Base-by-base conservation (phyloP, 305 asterid genomes). In the Ajuga reptans region DNA sequence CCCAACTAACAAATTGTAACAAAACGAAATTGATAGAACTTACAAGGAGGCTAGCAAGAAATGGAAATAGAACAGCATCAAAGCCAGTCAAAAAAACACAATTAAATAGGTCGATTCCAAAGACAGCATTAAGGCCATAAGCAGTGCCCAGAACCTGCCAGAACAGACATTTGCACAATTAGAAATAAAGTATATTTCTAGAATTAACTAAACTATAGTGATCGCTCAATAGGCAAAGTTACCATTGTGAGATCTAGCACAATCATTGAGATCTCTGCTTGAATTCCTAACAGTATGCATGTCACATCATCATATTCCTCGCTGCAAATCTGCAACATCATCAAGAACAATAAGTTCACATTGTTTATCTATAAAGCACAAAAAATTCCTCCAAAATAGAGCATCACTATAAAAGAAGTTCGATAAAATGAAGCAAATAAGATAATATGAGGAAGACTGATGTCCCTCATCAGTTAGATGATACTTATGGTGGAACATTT, bases 111-210 rank as follows among this genome's bases (percentile, higher is more conserved):
- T 86, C 94, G 29, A 91, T 79, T 77, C 97, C 99, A 74, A 86
- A 86, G 45, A 86, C 76, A 52, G 86, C 85, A 78, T 89, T 85
- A 63, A 93, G 95, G 72, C 99, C 99, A 72, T 83, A 92, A 56
- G 97, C 99, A 60, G 93, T 85, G 67, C 97, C 97, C 74, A 93
- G 80, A 78, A 93, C 92, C 99, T 93, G 79, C 68, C 68, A 85
- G 51, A 77, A 76, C 56, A 78, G 70, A 33, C 72, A 75, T 27
- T 57, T 59, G 16, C 18, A 18, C 45, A 34, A 57, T 77, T 46
- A 79, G 75, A 45, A 58, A 37, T 46, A 65, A 18, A 61, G 68
- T 11, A 50, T 9, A 66, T 45, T 15, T 24, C 9, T 62, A 24
- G 53, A 66, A 64, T 64, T 41, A 53, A 46, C 46, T 24, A 43